Conservation (phyloP, 805 yeast species). For the Starmerella asiatica region DNA sequence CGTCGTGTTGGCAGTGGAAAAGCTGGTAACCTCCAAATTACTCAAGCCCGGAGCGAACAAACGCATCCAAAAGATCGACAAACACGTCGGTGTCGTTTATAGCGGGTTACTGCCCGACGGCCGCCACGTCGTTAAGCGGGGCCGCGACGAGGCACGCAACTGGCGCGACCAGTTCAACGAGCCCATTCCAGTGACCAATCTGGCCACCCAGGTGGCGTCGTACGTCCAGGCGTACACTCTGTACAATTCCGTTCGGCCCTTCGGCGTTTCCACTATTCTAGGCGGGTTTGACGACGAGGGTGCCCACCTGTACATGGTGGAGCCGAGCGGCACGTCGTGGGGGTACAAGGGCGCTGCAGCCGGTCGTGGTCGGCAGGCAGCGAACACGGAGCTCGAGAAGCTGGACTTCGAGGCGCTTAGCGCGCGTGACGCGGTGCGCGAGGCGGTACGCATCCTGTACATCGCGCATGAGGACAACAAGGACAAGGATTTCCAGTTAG, state of each 20-base stretch:
- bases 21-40: slow-evolving; percentile 71
- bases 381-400: slow-evolving; percentile 91
- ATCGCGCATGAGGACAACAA: slow-evolving; percentile 95
- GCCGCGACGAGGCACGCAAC: slow-evolving; percentile 76
- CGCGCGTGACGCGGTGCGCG: slow-evolving; percentile 73
- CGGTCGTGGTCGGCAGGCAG: slow-evolving; percentile 97
- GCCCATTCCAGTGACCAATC: slow-evolving; percentile 64
- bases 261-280: slow-evolving; percentile 81
- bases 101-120: slow-evolving; percentile 97
- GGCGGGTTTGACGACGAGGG: slow-evolving; percentile 79
- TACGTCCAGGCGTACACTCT: slow-evolving; percentile 92
- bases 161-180: slow-evolving; percentile 67
- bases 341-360: slow-evolving; percentile 96
- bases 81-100: slow-evolving; percentile 87
- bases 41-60: slow-evolving; percentile 80
- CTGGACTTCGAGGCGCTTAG: slow-evolving; percentile 56
- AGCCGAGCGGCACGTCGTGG: slow-evolving; percentile 96
- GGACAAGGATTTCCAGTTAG: slow-evolving; percentile 93
- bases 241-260: slow-evolving; percentile 94
- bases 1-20: slow-evolving; percentile 94
- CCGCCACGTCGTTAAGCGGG: slow-evolving; percentile 79
- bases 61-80: slow-evolving; percentile 84
- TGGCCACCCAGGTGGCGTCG: slow-evolving; percentile 76
- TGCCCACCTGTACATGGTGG: slow-evolving; percentile 87
- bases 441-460: slow-evolving; percentile 86